phyloP scores from a whole-genome alignment of 768 basidiomycete species.

The Tubosaeta brunneosetosa region DNA sequence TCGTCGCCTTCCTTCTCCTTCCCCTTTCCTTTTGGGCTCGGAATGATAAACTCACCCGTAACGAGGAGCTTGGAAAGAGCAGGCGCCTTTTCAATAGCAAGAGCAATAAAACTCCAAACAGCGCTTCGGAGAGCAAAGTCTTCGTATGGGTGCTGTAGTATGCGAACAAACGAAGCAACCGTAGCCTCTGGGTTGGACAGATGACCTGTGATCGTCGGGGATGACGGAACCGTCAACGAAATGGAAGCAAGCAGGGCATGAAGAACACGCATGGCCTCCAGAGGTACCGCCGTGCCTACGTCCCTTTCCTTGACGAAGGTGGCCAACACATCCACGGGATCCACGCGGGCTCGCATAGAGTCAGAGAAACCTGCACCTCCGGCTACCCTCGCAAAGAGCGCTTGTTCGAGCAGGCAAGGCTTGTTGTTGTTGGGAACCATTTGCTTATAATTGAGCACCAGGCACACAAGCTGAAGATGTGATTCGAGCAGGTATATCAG shows the following conservation, averaged over 20 bases:
- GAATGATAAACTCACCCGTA: conserved; percentile 61
- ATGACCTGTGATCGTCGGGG: conserved; percentile 73
- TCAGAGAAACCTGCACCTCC: conserved; percentile 44
- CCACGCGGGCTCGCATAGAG: conserved; percentile 44
- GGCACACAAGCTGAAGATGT: conserved; percentile 55
- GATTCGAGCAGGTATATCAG: conserved; percentile 67
- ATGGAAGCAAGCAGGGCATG: conserved; percentile 64
- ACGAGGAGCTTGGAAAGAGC: conserved; percentile 79
- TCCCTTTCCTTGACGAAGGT: conserved; percentile 62
- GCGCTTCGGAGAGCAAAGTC: conserved; percentile 66
- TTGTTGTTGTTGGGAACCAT: conserved; percentile 38
- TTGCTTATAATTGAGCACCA: conserved; percentile 64
- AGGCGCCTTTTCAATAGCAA: conserved; percentile 82
- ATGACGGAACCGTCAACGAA: conserved; percentile 52
- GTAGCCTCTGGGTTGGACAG: conserved; percentile 72
- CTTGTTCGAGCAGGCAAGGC: conserved; percentile 71
- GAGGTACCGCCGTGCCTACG: conserved; percentile 54
- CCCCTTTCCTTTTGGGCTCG: conserved; percentile 39
- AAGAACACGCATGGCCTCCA: conserved; percentile 65
- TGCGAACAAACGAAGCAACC: conserved; percentile 61
- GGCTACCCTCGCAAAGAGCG: conserved; percentile 59
- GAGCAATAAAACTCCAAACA: conserved; percentile 79
- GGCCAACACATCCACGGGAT: conserved; percentile 74
- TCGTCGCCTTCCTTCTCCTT: conserved; percentile 17
- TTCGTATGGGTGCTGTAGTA: conserved; percentile 76